Percentiles rank a stretch among this genome's conserved stretches.
Conservation (phyloP, 1,284 basidiomycete genomes). For the Puccinia polysora region DNA sequence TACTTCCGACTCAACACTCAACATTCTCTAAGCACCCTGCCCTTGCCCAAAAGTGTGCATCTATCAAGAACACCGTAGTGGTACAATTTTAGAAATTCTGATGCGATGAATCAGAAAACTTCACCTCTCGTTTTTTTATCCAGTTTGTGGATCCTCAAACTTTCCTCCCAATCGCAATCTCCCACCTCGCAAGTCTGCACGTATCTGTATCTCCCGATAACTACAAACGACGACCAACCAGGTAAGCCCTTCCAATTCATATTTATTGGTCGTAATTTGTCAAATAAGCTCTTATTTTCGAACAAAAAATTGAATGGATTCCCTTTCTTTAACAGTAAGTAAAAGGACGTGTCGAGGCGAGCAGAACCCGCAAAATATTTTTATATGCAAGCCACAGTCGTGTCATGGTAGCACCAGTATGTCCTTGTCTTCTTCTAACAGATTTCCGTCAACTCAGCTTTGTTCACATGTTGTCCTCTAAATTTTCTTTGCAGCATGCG, state of each 20-base stretch:
- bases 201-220: background rate
- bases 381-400: background rate
- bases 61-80: too few relatives aligned
- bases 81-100: too few relatives aligned
- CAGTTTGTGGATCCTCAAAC: too few relatives aligned
- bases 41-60: too few relatives aligned
- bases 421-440: background rate
- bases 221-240: background rate
- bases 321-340: background rate
- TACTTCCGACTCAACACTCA: too few relatives aligned
- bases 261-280: background rate
- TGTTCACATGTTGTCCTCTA: background rate
- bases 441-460: background rate
- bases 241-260: background rate
- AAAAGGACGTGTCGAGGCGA: background rate
- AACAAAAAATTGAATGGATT: background rate
- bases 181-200: background rate
- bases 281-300: background rate
- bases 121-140: too few relatives aligned
- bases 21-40: too few relatives aligned
- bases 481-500: background rate
- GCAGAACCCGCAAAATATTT: background rate
- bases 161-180: too few relatives aligned
- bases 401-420: conserved; percentile 4
- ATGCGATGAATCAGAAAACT: too few relatives aligned